Conservation (phyloP, 768 basidiomycete genomes). For the Pulveroboletus sp. region DNA sequence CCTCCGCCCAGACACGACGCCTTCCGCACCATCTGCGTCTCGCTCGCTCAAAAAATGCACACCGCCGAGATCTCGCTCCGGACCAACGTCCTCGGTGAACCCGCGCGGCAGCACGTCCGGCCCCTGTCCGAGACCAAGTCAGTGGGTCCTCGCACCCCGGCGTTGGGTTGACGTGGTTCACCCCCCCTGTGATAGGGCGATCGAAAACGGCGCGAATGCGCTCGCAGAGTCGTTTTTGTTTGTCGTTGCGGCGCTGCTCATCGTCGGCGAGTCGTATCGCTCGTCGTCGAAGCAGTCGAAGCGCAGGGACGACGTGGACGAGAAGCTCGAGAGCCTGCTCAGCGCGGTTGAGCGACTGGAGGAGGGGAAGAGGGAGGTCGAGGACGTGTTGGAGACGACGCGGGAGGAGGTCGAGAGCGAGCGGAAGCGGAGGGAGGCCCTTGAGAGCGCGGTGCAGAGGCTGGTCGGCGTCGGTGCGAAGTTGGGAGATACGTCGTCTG, state of each 20-base stretch:
- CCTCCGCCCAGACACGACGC: slow-evolving; percentile 47
- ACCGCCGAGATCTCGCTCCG: slow-evolving; percentile 67
- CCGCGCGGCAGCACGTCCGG: slow-evolving; percentile 57
- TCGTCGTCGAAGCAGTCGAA: slow-evolving; percentile 63
- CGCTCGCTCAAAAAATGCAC: slow-evolving; percentile 74
- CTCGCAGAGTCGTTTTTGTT: slow-evolving; percentile 86
- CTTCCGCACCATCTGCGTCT: slow-evolving; percentile 67
- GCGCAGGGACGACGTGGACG: slow-evolving; percentile 69
- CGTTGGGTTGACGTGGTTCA: too few relatives aligned
- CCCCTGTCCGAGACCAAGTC: slow-evolving; percentile 75
- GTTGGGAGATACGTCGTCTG: slow-evolving; percentile 46
- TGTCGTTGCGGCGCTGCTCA: slow-evolving; percentile 64
- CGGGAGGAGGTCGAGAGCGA: slow-evolving; percentile 38
- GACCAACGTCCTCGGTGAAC: slow-evolving; percentile 73
- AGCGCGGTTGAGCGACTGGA: slow-evolving; percentile 43
- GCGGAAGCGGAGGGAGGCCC: slow-evolving; percentile 50
- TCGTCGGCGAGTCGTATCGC: slow-evolving; percentile 75
- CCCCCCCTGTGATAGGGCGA: slow-evolving; percentile 45
- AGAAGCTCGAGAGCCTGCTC: slow-evolving; percentile 58
- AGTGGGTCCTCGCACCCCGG: slow-evolving; percentile 36
- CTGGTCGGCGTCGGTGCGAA: slow-evolving; percentile 65
- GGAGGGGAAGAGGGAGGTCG: slow-evolving; percentile 35
- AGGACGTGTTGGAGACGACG: slow-evolving; percentile 40
- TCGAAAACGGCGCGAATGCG: slow-evolving; percentile 81
- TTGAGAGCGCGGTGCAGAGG: slow-evolving; percentile 59